Evolutionary conservation across 768 basidiomycete species (phyloP), one percentile per base, ranked within the genome.

Genomic region (Suillus variegatus): DNA sequence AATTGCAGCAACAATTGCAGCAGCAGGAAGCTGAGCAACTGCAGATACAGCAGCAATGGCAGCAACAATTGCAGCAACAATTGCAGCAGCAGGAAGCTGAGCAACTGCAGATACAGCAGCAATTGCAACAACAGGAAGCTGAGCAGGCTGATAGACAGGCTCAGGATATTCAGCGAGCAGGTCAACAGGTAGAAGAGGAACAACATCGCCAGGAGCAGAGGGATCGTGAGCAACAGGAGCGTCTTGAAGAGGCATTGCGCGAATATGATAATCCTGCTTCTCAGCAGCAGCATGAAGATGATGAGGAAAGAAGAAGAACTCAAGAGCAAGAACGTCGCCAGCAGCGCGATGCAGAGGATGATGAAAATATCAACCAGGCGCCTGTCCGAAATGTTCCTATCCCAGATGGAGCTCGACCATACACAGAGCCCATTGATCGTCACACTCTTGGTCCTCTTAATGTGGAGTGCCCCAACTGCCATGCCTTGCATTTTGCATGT

Each of bases 401-500:
- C 22, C 25, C 13, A 14, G 22, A 25, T 25, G 49, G 25, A 25
- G 25, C 22, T 6, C 22, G 6, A 13, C 13, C 13, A 38, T 74
- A 74, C 56, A 0, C 0, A 1, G 71, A 74, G 6, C 73, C 71
- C 2, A 0, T 71, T 6, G 0, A 64, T 0, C 2, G 1, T 0
- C 47, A 68, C 52, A 54, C 68, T 46, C 60, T 67, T 44, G 67
- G 67, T 20, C 38, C 13, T 18, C 63, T 69, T 41, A 28, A 63
- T 55, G 18, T 68, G 2, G n/a, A 62, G 28, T 69, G 68, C 63
- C 25, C 64, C 6, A 20, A 74, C 0, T 74, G 73, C 12, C 66
- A 69, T 69, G 69, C 73, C 8, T 6, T 68, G 0, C 71, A 74
- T 8, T 73, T 74, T 6, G 32, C 49, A 0, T 41, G 22, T 2